These are phyloP conservation scores for Pichia kluyveri DNA, from an alignment of 805 yeast genomes.

Conservation along the genomic window DNA sequence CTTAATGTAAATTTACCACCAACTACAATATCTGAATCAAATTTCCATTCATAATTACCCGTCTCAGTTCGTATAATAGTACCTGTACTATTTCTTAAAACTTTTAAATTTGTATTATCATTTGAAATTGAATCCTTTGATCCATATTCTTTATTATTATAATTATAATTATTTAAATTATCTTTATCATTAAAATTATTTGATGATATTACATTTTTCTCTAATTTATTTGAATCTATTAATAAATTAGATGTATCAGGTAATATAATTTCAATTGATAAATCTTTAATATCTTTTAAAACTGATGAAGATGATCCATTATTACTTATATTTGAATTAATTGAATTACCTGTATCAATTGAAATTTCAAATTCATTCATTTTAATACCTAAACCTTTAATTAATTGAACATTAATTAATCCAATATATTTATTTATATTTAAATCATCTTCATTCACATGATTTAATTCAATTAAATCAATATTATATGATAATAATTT, in stretches of 20 bases:
- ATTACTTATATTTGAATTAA: background rate
- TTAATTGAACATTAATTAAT: slow-evolving; percentile 44
- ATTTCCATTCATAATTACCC: slow-evolving; percentile 14
- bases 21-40: slow-evolving; percentile 8
- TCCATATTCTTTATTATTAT: background rate
- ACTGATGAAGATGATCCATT: slow-evolving; percentile 25
- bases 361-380: slow-evolving; percentile 54
- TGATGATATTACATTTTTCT: background rate
- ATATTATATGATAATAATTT: slow-evolving; percentile 54
- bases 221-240: background rate
- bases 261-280: slow-evolving; percentile 32
- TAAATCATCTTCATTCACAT: background rate
- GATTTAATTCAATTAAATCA: slow-evolving; percentile 32
- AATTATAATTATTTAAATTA: background rate
- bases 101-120: slow-evolving; percentile 31
- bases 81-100: slow-evolving; percentile 9
- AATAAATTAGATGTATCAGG: slow-evolving; percentile 10
- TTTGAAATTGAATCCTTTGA: background rate
- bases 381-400: slow-evolving; percentile 41
- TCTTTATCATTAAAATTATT: background rate
- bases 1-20: slow-evolving; percentile 9
- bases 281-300: slow-evolving; percentile 38
- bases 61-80: slow-evolving; percentile 2
- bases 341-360: slow-evolving; percentile 6
- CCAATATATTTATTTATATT: slow-evolving; percentile 34